These are phyloP conservation scores for Neopestalotiopsis sp. DNA, from an alignment of 2,329 filamentous ascomycete species.

Conservation along the genomic window DNA sequence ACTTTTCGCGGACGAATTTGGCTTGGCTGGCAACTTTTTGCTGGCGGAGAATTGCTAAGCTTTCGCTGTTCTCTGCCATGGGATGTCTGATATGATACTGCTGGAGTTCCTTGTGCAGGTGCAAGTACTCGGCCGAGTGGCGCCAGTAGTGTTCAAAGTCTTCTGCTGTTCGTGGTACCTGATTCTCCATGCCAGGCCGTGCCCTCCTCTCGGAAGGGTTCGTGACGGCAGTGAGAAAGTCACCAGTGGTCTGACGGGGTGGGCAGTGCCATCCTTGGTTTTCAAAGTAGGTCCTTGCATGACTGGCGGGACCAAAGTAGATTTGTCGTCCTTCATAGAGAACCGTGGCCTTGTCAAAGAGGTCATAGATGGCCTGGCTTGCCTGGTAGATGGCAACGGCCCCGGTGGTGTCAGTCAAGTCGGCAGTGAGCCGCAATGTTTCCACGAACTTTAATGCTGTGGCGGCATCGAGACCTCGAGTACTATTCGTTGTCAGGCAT, in stretches of 20 bases:
- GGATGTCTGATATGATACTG: conserved; percentile 53
- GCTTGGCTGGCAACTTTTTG: conserved; percentile 57
- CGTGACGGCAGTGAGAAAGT: conserved; percentile 74
- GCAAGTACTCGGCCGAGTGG: conserved; percentile 49
- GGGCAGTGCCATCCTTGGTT: conserved; percentile 73
- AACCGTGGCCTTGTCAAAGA: conserved; percentile 49
- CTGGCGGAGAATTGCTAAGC: conserved; percentile 48
- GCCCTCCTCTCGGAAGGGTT: conserved; percentile 65
- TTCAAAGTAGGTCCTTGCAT: conserved; percentile 71
- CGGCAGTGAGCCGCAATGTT: conserved; percentile 67
- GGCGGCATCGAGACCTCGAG: conserved; percentile 74
- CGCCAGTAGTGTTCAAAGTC: conserved; percentile 65
- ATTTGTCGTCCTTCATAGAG: conserved; percentile 72
- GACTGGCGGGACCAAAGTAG: conserved; percentile 67
- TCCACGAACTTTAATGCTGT: conserved; percentile 78
- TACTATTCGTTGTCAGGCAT: conserved; percentile 42
- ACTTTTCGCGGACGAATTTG: conserved; percentile 58
- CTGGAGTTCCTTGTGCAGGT: conserved; percentile 54
- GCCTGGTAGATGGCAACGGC: conserved; percentile 73
- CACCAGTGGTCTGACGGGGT: conserved; percentile 68
- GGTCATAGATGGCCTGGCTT: conserved; percentile 17
- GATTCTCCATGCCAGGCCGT: conserved; percentile 62
- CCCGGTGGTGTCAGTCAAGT: conserved; percentile 66
- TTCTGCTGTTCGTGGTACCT: conserved; percentile 70
- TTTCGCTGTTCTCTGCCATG: conserved; percentile 44